Evolutionary conservation across 1,284 basidiomycete genomes (phyloP), one percentile per base, ranked within the genome.

Genomic region (Pseudomicrostroma phylloplanum): DNA sequence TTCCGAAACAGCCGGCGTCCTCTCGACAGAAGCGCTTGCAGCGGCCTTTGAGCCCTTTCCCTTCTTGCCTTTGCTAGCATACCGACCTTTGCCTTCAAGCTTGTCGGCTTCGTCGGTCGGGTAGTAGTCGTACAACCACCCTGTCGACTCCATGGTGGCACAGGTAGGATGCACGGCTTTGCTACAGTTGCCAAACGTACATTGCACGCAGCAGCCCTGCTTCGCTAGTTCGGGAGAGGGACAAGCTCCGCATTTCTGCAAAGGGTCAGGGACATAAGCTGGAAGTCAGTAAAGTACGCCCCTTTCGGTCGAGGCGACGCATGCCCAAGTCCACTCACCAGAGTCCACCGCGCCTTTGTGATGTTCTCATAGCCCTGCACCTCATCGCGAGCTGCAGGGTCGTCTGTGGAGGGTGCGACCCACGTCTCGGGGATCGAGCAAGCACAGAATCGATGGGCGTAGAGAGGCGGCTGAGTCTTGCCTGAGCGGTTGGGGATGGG

Each of bases 101-200:
- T 56, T 56, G 53, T 74, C 76, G 1, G 75, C 75, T 19, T 64
- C 70, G 30, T 66, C 64, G 39, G 23, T 55, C 4, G 65, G 53
- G 49, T 67, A 64, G 12, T 75, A 58, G 40, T 76, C 76, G 58
- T 77, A 54, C 48, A 73, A 68, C 75, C 73, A 76, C n/a, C 76
- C 76, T 19, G 70, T 65, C 6, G 59, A 61, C 56, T 76, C 71
- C 23, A 71, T 60, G 40, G 43, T 25, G 13, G 94, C 94, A 79
- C 94, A 98, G 1, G 88, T 89, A 30, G 96, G 88, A 77, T 98
- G 94, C 80, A 90, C 96, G 0, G 94, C 91, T 71, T 90, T 90
- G 1, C 89, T 84, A 76, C 94, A 96, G 81, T 91, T 92, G 63
- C 91, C 91, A 78, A 91, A 91, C 11, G 90, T 90, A 78, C 92